phyloP scores from a whole-genome alignment of 2,329 filamentous ascomycete species.

The Whalleya microplaca region DNA sequence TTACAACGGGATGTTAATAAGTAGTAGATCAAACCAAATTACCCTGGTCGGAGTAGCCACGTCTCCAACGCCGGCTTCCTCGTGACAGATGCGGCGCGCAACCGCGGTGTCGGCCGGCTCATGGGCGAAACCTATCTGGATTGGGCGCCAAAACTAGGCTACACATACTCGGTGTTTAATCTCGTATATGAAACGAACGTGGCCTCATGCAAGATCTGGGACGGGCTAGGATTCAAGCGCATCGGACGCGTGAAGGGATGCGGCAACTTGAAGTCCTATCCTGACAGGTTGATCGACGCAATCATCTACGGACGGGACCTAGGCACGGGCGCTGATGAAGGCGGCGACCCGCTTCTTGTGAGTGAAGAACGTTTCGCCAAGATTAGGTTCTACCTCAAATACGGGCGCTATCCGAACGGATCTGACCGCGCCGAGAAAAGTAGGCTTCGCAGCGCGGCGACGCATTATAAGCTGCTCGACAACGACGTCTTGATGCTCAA shows the following conservation, averaged over 20 bases:
- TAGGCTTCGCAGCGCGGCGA: conserved; percentile 88
- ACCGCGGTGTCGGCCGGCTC: conserved; percentile 73
- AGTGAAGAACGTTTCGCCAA: conserved; percentile 98
- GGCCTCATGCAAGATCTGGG: conserved; percentile 88
- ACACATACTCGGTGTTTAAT: conserved; percentile 93
- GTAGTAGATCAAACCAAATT: conserved; percentile 78
- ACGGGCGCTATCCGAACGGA: conserved; percentile 88
- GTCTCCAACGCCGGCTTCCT: conserved; percentile 85
- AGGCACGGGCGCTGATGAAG: conserved; percentile 44
- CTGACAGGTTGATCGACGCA: conserved; percentile 71
- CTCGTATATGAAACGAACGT: conserved; percentile 94
- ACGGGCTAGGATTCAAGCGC: conserved; percentile 88
- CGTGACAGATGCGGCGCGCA: conserved; percentile 72
- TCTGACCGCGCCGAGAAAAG: conserved; percentile 96
- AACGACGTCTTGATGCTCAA: conserved; percentile 91
- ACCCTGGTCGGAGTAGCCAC: conserved; percentile 87
- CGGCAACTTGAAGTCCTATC: conserved; percentile 70
- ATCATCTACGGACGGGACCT: conserved; percentile 77
- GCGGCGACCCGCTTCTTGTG: conserved; percentile 74
- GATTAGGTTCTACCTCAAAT: conserved; percentile 96
- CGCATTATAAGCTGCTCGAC: conserved; percentile 85
- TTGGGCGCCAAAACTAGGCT: conserved; percentile 80
- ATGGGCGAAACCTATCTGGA: conserved; percentile 80
- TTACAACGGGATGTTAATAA: background rate
- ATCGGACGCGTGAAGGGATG: conserved; percentile 80